These are phyloP conservation scores for Ganoderma leucocontextum DNA, from an alignment of 1,284 basidiomycete species.

Conservation along the genomic window DNA sequence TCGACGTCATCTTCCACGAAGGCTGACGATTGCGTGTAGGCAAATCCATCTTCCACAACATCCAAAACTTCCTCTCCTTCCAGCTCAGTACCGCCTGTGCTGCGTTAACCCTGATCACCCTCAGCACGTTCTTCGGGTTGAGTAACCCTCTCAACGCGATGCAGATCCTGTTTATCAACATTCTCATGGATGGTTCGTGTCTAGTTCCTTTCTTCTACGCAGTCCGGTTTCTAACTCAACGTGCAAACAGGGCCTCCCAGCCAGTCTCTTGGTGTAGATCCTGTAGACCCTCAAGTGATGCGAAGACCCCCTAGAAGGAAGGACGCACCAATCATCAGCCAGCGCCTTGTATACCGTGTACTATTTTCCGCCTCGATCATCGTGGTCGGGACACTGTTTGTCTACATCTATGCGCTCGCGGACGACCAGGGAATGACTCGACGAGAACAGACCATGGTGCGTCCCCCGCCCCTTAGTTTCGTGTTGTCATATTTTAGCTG, in stretches of 20 bases:
- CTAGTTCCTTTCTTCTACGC: neutral
- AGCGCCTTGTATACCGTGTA: slow-evolving; percentile 79
- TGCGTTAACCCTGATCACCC: slow-evolving; percentile 92
- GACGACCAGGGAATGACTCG: slow-evolving; percentile 80
- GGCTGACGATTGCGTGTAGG: slow-evolving; percentile 50
- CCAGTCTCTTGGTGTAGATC: slow-evolving; percentile 96
- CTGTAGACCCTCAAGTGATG: slow-evolving; percentile 93
- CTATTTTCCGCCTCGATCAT: slow-evolving; percentile 93
- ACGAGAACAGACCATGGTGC: slow-evolving; percentile 94
- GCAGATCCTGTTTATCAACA: slow-evolving; percentile 99
- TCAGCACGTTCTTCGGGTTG: slow-evolving; percentile 89
- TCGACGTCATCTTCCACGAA: neutral
- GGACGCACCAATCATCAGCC: slow-evolving; percentile 87
- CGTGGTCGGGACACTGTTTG: slow-evolving; percentile 87
- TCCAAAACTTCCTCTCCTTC: slow-evolving; percentile 97
- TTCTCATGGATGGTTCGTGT: slow-evolving; percentile 92
- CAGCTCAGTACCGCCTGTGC: slow-evolving; percentile 97
- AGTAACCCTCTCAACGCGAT: slow-evolving; percentile 96
- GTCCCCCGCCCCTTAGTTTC: neutral
- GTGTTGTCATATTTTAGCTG: neutral
- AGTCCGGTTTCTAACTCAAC: neutral
- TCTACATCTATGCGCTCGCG: slow-evolving; percentile 85
- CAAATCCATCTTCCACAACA: slow-evolving; percentile 98
- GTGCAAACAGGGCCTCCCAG: slow-evolving; percentile 81
- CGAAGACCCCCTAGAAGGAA: slow-evolving; percentile 88